Conservation (phyloP, 2,329 filamentous ascomycete genomes). For the Boeremia lycopersici region DNA sequence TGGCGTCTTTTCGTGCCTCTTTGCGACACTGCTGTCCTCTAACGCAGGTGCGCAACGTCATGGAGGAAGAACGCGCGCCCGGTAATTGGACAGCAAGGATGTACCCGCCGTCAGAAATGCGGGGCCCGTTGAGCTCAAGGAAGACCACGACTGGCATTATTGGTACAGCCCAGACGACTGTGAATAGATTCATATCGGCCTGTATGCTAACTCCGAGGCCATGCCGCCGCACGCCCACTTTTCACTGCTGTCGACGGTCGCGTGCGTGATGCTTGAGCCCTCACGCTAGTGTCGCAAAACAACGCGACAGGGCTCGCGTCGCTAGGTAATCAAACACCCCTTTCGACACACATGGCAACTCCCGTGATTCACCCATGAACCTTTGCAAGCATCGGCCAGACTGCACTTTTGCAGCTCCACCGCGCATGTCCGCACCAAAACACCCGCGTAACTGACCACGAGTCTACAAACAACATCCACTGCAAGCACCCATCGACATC, state of each 20-base stretch:
- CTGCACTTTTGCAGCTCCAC: constrained; percentile 16
- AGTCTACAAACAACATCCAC: constrained; percentile 19
- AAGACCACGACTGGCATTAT: neutral
- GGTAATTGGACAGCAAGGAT: constrained; percentile 12
- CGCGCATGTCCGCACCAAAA: constrained; percentile 8
- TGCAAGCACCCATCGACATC: constrained; percentile 12
- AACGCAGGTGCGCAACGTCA: constrained; percentile 20
- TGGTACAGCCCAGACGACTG: neutral
- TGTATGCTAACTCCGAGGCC: neutral
- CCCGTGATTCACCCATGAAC: constrained; percentile 28
- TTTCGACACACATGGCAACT: constrained; percentile 32
- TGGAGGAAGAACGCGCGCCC: constrained; percentile 6
- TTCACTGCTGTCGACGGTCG: constrained; percentile 3
- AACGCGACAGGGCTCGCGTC: constrained; percentile 29
- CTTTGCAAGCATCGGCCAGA: constrained; percentile 14
- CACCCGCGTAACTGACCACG: constrained; percentile 9
- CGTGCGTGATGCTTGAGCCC: constrained; percentile 12
- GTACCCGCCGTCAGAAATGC: constrained; percentile 1
- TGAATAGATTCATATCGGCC: neutral
- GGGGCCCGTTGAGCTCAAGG: constrained; percentile 2
- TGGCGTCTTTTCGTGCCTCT: neutral
- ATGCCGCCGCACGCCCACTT: neutral
- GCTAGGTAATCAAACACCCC: constrained; percentile 36
- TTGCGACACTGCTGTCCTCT: neutral
- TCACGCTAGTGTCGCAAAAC: constrained; percentile 27